Evolutionary conservation across 2,329 filamentous ascomycete genomes (phyloP), one percentile per base, ranked within the genome.

Genomic region (Rosellinia necatrix): DNA sequence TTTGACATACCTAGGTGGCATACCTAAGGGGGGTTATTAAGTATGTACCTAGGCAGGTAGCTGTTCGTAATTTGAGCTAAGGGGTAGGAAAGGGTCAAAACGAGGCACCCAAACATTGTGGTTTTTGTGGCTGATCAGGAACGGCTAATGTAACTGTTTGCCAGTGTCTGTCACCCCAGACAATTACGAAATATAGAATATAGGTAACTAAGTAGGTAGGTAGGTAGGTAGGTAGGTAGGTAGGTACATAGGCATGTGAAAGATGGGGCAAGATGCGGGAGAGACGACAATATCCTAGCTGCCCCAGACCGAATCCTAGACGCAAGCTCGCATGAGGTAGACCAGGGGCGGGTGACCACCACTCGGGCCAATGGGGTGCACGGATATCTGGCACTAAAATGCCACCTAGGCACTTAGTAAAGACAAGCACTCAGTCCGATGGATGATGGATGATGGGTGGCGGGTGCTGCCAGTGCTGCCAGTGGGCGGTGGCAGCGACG

Each of bases 291-390:
- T n/a, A n/a, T 32, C 42, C 37, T 24, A 19, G 50, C 21, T 32
- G 27, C 40, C 55, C 44, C 46, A 49, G 55, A 58, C 49, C 47
- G 41, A 47, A 51, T 51, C 47, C 49, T 35, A 56, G 41, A 44
- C 19, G 29, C 44, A 47, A 13, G 47, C 35, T 42, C 19, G 6
- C 3, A 10, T 29, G 38, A 22, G 30, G 34, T n/a, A 19, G 47
- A 56, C 44, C 19, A 30, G 46, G 46, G 44, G 35, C 13, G 22
- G 41, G 46, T 21, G 15, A 25, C 44, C 38, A 42, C 25, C 22
- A 13, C 10, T 24, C 13, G 49, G 54, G 27, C 54, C 54, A 57
- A 57, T 57, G 8, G 30, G 35, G 6, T n/a, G 12, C 22, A 3
- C 32, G 24, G 17, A 37, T 42, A 41, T 17, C 6, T 19, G 50